Evolutionary conservation across 345 rosid genomes (phyloP), one percentile per base, ranked within the genome.

Genomic region (Noccaea caerulescens): DNA sequence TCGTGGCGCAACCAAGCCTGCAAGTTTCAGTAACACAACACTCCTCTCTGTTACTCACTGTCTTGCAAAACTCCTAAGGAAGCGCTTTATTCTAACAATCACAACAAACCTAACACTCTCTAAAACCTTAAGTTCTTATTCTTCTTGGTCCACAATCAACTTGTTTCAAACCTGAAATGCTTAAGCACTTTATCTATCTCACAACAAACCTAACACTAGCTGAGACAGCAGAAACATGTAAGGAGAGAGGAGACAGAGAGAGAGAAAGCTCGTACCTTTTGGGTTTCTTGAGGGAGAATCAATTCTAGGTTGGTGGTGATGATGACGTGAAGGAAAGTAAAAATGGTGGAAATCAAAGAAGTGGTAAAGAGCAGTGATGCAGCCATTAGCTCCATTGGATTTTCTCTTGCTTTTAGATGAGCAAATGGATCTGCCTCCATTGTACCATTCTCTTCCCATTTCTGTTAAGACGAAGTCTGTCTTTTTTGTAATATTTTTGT

Each of bases 1-100:
- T 60, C 88, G 82, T 12, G 93, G 89, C 32, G 90, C 96, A 52
- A 84, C 93, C 13, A 70, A 61, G 37, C 93, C 95, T 90, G 61
- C 67, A 73, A 51, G 50, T 58, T 58, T 46, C 14, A 69, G 18
- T 69, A 14, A 25, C 56, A 58, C 32, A 23, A 18, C 9, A 65
- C 25, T 7, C 23, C 5, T 51, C 56, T 36, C n/a, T 57, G 37
- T 45, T 36, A 46, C 38, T 45, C 38, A 45, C 64, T 45, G 55
- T 20, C 45, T 12, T 68, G 38, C 20, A 14, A 34, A 63, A 36
- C 46, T 68, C 37, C 10, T 0, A 55, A 56, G 45, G 14, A 36
- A 20, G 23, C 27, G 5, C 51, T 37, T 37, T 37, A 7, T 37
- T 20, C 10, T 37, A 37, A 6, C 8, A 1, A 20, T 37, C 41